Evolutionary conservation across 148 eudicot species (phyloP), one percentile per base, ranked within the genome.

Genomic region (Drosera capensis): DNA sequence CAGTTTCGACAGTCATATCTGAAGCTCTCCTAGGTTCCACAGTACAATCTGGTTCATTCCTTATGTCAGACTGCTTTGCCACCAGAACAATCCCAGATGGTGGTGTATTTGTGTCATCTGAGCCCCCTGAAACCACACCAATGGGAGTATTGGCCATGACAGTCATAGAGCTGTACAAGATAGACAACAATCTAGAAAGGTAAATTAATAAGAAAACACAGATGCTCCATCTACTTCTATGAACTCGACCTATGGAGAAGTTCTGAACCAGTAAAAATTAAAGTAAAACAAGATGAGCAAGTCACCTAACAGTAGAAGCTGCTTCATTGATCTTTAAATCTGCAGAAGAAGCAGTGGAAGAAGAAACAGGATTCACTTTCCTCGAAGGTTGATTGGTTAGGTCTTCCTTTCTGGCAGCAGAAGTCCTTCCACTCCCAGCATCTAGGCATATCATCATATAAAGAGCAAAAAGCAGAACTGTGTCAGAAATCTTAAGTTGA

Each of bases 381-480:
- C 42, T 20, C 28, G 57, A 48, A 63, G 60, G 54, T 50, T 65
- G 73, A 55, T 40, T 63, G 46, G 61, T 20, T 45, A 62, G 76
- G 59, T 73, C 76, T 59, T 71, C 94, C 64, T 71, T 73, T 54
- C 35, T 63, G 41, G 52, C 46, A 48, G 58, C 51, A 49, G 54
- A 56, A 43, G 46, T 69, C 57, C 62, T 76, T 39, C 76, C 80
- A 43, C 72, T 68, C 43, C 57, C 69, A 71, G 68, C 94, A 75
- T 59, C 20, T n/a, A 47, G 43, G 48, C 15, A 16, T 41, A 3
- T 47, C 31, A 24, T 17, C 46, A n/a, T n/a, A n/a, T 18, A 46
- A 25, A 19, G 0, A 23, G 19, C 5, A 42, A n/a, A 12, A 34
- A 34, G 31, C 5, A 28, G n/a, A n/a, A n/a, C n/a, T n/a, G n/a